phyloP scores from a whole-genome alignment of 1,284 basidiomycete species.

The Microbotryum violaceum region DNA sequence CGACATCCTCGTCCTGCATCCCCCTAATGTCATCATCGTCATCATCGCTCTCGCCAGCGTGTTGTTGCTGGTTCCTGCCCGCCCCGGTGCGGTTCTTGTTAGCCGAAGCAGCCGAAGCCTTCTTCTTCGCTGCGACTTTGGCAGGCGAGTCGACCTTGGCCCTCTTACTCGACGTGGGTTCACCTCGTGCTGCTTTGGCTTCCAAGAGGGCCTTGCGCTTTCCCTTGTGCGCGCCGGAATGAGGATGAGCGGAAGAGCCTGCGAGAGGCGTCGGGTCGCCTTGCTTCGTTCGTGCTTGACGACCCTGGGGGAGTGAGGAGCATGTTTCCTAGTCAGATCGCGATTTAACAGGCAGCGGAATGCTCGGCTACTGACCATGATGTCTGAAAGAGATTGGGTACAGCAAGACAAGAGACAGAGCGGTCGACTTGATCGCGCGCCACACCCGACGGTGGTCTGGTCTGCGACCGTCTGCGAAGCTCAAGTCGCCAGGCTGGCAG shows the following conservation, averaged over 20 bases:
- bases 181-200: conserved; percentile 12
- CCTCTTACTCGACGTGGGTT: background rate
- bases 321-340: background rate
- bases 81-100: conserved; percentile 6
- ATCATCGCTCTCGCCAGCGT: conserved; percentile 15
- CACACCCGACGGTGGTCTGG: no score
- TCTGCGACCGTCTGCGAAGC: no score
- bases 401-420: no score
- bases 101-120: background rate
- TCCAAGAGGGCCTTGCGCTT: conserved; percentile 27
- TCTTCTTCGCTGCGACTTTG: background rate
- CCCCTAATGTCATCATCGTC: conserved; percentile 26
- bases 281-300: conserved; percentile 27
- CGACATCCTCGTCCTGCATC: conserved; percentile 22
- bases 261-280: conserved; percentile 22
- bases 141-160: no score
- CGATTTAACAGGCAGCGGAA: background rate
- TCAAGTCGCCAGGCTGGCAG: no score
- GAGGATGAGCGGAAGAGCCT: conserved; percentile 20
- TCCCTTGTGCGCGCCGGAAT: conserved; percentile 19
- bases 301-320: conserved; percentile 15
- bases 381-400: no score
- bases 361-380: no score
- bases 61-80: conserved; percentile 11
- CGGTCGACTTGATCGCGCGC: no score